Evolutionary conservation across 2,329 filamentous ascomycete species (phyloP), one percentile per base, ranked within the genome.

Genomic region (Sclerotinia sclerotiorum): DNA sequence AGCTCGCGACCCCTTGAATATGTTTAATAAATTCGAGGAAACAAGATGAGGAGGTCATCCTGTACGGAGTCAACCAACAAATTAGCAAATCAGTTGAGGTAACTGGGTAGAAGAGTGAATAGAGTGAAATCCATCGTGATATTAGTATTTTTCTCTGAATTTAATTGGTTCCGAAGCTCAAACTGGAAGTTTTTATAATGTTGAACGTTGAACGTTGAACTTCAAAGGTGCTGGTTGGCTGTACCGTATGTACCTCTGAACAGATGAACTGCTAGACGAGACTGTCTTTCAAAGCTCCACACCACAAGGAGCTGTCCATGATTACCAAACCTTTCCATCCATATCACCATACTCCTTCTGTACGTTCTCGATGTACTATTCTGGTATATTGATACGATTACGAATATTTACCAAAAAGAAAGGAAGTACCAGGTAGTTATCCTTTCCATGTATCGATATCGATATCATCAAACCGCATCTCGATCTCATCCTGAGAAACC

Each of bases 131-230:
- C 15, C 42, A 54, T 42, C 17, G 61, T 64, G 32, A 55, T 44
- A 39, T 51, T 64, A 44, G 48, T 55, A 10, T 54, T 44, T 10
- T 24, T 46, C 10, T 54, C 0, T n/a, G 6, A 21, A 42, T 51
- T 60, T 64, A 1, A 64, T 64, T 64, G 61, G 61, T 29, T 54
- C 48, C 32, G 21, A 44, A 32, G 61, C 19, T 54, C 32, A 35
- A 27, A 19, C 13, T 61, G 27, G 42, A 17, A 3, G 24, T 42
- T 52, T 7, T 27, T 56, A 21, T 56, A 39, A 19, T 29, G 35
- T 35, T 35, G 35, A 10, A 8, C 35, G 35, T 35, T 35, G 35
- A 35, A 35, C 35, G 35, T 35, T 48, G 19, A 48, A 48, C 24
- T 7, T 15, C 27, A 27, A 27, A 3, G 15, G n/a, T 35, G 10